phyloP scores from a whole-genome alignment of 2,329 filamentous ascomycete species.

The Verticillium tricorpus region DNA sequence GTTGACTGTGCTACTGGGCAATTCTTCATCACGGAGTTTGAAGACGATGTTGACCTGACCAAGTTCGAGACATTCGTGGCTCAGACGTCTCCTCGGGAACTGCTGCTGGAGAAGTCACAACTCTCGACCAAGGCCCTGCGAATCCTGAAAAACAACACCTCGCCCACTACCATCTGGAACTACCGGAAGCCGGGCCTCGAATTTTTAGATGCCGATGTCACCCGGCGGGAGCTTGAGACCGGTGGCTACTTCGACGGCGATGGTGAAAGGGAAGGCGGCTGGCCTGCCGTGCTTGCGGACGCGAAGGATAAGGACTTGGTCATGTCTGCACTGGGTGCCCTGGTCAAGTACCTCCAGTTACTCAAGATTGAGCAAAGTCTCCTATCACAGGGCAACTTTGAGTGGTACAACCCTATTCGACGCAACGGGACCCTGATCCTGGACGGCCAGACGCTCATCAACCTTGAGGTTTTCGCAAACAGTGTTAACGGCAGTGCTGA shows the following conservation, averaged over 20 bases:
- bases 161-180: constrained; percentile 93
- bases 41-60: constrained; percentile 88
- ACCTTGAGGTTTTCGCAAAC: constrained; percentile 95
- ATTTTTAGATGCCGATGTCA: constrained; percentile 84
- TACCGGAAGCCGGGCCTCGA: constrained; percentile 80
- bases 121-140: constrained; percentile 85
- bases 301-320: constrained; percentile 72
- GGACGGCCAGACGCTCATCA: constrained; percentile 94
- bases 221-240: constrained; percentile 74
- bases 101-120: constrained; percentile 82
- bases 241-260: constrained; percentile 71
- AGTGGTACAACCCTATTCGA: constrained; percentile 84
- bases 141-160: constrained; percentile 93
- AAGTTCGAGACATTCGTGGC: constrained; percentile 97
- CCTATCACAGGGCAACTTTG: constrained; percentile 85
- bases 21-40: constrained; percentile 88
- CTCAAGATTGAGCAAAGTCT: constrained; percentile 87
- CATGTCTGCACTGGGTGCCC: constrained; percentile 87
- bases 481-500: constrained; percentile 79
- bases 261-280: constrained; percentile 43
- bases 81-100: constrained; percentile 82
- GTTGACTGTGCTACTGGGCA: constrained; percentile 94
- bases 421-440: constrained; percentile 88
- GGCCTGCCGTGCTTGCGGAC: constrained; percentile 72
- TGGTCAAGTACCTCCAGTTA: constrained; percentile 79